Evolutionary conservation across 1,284 basidiomycete species (phyloP).

Genomic region (Omphalotus olearius): DNA sequence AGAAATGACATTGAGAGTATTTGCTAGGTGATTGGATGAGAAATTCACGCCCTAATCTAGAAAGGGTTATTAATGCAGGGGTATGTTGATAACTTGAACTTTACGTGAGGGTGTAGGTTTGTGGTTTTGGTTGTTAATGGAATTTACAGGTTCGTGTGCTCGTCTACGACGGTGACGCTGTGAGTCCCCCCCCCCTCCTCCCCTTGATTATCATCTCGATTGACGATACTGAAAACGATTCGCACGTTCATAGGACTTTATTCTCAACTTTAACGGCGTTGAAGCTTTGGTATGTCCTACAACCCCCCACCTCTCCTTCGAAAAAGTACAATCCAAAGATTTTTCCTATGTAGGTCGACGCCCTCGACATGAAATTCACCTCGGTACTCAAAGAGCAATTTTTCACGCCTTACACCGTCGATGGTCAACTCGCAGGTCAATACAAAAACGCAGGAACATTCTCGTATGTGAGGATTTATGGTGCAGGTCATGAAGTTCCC

Average conservation of each 20-base stretch:
- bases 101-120: too few species aligned
- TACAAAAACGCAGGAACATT: constrained; percentile 61
- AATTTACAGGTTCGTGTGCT: constrained; percentile 33
- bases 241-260: constrained; percentile 40
- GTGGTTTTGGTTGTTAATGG: too few species aligned
- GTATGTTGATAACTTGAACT: constrained; percentile 32
- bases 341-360: constrained; percentile 30
- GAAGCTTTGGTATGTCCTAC: constrained; percentile 49
- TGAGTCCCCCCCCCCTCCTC: constrained; percentile 25
- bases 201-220: neutral
- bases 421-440: constrained; percentile 43
- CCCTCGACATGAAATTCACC: constrained; percentile 37
- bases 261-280: constrained; percentile 55
- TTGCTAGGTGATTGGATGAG: constrained; percentile 60
- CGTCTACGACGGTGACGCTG: constrained; percentile 55
- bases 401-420: constrained; percentile 47
- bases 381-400: constrained; percentile 31
- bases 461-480: constrained; percentile 53
- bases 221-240: constrained; percentile 1
- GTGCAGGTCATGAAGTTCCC: constrained; percentile 50
- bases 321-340: neutral
- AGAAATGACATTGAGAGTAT: neutral
- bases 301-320: neutral
- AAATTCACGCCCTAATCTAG: constrained; percentile 48
- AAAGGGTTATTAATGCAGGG: constrained; percentile 56